Conservation (phyloP, 306 rosid species). For the Arachis stenosperma region DNA sequence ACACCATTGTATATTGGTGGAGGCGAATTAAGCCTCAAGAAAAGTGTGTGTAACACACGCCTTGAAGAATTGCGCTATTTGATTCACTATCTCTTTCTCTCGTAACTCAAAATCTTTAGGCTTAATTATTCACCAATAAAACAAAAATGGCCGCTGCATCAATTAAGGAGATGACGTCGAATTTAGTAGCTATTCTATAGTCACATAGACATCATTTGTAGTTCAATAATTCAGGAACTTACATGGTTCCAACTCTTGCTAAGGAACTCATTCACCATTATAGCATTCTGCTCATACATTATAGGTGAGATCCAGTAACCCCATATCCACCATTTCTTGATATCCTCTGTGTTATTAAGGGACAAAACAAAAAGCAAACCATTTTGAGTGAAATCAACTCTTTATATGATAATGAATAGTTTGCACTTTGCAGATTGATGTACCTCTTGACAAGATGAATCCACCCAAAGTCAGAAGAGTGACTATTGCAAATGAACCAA, state of each 20-base stretch:
- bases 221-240: slow-evolving; percentile 28
- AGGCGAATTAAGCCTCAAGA: no score
- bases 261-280: slow-evolving; percentile 69
- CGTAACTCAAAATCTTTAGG: no score
- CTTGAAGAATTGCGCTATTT: no score
- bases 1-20: no score
- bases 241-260: slow-evolving; percentile 70
- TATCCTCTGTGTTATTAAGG: slow-evolving; percentile 42
- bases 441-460: slow-evolving; percentile 75
- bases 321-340: slow-evolving; percentile 76
- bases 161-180: no score
- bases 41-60: no score
- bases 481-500: slow-evolving; percentile 62
- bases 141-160: no score
- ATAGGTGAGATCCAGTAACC: slow-evolving; percentile 80
- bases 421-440: no score
- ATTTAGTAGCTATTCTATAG: background rate
- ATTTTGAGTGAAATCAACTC: no score
- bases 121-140: no score
- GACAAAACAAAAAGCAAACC: slow-evolving; percentile 5
- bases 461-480: slow-evolving; percentile 59
- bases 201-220: background rate
- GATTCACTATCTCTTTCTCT: no score
- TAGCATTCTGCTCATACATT: slow-evolving; percentile 70
- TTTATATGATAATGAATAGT: no score